Conservation (phyloP, 1,139 yeast species). For the Protomyces inundatus region DNA sequence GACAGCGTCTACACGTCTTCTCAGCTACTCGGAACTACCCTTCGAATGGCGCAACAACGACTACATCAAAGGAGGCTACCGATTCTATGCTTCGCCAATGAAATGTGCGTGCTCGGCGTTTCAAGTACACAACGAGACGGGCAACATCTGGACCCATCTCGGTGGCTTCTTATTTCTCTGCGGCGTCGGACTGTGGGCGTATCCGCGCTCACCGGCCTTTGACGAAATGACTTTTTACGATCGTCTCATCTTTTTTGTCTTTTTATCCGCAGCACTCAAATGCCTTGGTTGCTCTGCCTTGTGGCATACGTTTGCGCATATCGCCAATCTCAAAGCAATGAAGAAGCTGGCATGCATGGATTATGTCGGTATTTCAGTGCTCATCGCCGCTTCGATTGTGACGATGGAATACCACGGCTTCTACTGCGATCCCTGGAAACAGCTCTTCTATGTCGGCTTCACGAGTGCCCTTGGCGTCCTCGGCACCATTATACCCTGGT, state of each 20-base stretch:
- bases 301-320: constrained; percentile 91
- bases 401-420: constrained; percentile 79
- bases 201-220: constrained; percentile 50
- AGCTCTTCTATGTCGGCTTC: constrained; percentile 51
- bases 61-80: constrained; percentile 73
- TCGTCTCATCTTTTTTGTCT: constrained; percentile 54
- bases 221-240: constrained; percentile 46
- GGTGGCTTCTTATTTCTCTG: constrained; percentile 58
- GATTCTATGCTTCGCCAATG: constrained; percentile 65
- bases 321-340: constrained; percentile 59
- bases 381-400: constrained; percentile 84
- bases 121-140: constrained; percentile 77
- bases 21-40: constrained; percentile 85
- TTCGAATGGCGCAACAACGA: constrained; percentile 91
- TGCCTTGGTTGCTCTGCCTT: constrained; percentile 72
- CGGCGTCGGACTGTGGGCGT: constrained; percentile 55
- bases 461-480: constrained; percentile 62
- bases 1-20: constrained; percentile 42
- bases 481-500: constrained; percentile 83
- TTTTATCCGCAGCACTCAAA: constrained; percentile 64
- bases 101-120: constrained; percentile 56
- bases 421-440: constrained; percentile 53
- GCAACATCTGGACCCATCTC: constrained; percentile 91
- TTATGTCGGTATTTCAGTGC: constrained; percentile 85
- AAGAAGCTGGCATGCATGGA: constrained; percentile 85